Percentiles rank a stretch among this genome's conserved stretches.
Evolutionary conservation across 306 rosid species (phyloP).

Genomic region (Crataegus laevigata): DNA sequence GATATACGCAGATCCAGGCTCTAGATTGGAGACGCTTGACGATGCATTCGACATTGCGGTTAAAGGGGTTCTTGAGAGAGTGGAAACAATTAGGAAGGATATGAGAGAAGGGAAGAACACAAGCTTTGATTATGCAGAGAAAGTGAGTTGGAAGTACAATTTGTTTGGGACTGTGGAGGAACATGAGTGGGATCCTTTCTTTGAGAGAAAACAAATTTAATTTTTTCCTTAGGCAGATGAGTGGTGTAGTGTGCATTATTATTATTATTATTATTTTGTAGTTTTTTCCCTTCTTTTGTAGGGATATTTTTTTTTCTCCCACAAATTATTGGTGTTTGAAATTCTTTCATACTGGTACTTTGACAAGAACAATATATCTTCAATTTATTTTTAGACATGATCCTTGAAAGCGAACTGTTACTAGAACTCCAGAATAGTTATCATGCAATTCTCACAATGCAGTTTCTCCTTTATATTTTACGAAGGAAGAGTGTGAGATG

Average conservation of each 20-base stretch:
- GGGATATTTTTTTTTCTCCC: neutral
- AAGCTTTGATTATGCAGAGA: constrained; percentile 25
- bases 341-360: neutral
- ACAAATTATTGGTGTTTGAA: neutral
- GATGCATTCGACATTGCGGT: constrained; percentile 45
- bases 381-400: too few relatives aligned
- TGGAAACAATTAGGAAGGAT: constrained; percentile 19
- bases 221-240: neutral
- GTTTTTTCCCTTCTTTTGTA: neutral
- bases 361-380: neutral
- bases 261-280: neutral
- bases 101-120: constrained; percentile 19
- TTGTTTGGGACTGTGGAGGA: constrained; percentile 18
- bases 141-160: constrained; percentile 22
- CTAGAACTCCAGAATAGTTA: too few relatives aligned
- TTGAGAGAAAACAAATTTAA: neutral
- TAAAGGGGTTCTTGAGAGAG: constrained; percentile 34
- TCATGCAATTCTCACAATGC: too few relatives aligned
- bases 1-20: constrained; percentile 29
- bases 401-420: too few relatives aligned
- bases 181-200: constrained; percentile 32
- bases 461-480: too few relatives aligned
- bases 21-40: constrained; percentile 21
- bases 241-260: neutral
- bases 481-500: too few relatives aligned